Percentiles rank a stretch among this genome's conserved stretches.
Conservation (phyloP, 768 basidiomycete genomes). For the Russula lepida region DNA sequence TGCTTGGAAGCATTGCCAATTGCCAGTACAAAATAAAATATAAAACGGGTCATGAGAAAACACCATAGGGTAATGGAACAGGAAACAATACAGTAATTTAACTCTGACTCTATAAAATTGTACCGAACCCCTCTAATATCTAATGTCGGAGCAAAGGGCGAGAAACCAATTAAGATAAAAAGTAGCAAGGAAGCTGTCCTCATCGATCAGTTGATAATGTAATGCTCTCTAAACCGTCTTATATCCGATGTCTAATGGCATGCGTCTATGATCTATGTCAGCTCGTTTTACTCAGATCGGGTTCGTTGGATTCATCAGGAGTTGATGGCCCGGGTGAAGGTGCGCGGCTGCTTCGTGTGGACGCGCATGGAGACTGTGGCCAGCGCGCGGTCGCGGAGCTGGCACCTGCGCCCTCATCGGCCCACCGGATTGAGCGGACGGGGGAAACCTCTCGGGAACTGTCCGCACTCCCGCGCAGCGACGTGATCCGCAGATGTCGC, state of each 20-base stretch:
- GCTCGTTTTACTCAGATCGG: not conserved
- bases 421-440: conserved; percentile 40
- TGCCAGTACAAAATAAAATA: too few relatives aligned
- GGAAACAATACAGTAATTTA: not conserved
- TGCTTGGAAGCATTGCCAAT: too few relatives aligned
- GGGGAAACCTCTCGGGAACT: conserved; percentile 37
- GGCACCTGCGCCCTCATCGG: conserved; percentile 26
- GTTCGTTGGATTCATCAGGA: not conserved
- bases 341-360: conserved; percentile 5
- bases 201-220: not conserved
- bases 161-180: not conserved
- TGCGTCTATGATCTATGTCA: not conserved
- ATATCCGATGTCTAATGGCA: not conserved
- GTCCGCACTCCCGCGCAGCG: conserved; percentile 24
- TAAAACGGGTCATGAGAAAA: not conserved
- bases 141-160: not conserved
- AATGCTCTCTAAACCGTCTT: not conserved
- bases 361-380: conserved; percentile 11
- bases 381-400: conserved; percentile 18
- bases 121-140: not conserved
- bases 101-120: not conserved
- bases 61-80: not conserved
- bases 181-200: not conserved
- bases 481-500: conserved; percentile 28
- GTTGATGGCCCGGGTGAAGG: conserved; percentile 6